A percentile compares a stretch with the other conserved stretches of the same genome.
phyloP scores from a whole-genome alignment of 2,329 filamentous ascomycete genomes.

The Curvularia sp. region DNA sequence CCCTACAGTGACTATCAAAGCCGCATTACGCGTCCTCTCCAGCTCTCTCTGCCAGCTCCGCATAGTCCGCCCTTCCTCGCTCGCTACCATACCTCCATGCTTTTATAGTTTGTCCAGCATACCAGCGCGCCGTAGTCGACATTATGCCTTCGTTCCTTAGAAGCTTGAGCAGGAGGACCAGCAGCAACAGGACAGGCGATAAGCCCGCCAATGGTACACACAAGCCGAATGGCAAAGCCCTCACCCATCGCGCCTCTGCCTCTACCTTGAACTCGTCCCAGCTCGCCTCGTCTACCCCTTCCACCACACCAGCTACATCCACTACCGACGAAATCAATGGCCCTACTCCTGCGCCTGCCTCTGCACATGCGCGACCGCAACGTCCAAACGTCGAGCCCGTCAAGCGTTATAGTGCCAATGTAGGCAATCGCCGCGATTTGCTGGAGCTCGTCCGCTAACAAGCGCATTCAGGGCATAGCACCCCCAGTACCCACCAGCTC shows the following conservation, averaged over 20 bases:
- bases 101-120: slow-evolving; percentile 17
- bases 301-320: slow-evolving; percentile 67
- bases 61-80: slow-evolving; percentile 21
- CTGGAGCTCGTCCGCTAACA: slow-evolving; percentile 8
- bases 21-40: slow-evolving; percentile 39
- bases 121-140: slow-evolving; percentile 19
- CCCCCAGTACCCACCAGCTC: slow-evolving; percentile 59
- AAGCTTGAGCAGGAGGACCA: slow-evolving; percentile 76
- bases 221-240: slow-evolving; percentile 42
- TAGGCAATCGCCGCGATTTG: slow-evolving; percentile 22
- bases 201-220: slow-evolving; percentile 26
- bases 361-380: slow-evolving; percentile 53
- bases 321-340: slow-evolving; percentile 72
- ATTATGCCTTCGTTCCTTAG: slow-evolving; percentile 71
- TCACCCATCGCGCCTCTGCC: slow-evolving; percentile 64
- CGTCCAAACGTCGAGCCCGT: slow-evolving; percentile 45
- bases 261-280: slow-evolving; percentile 66
- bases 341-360: slow-evolving; percentile 49
- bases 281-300: slow-evolving; percentile 74
- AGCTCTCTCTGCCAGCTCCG: slow-evolving; percentile 20
- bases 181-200: slow-evolving; percentile 62
- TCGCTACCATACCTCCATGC: slow-evolving; percentile 28
- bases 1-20: slow-evolving; percentile 24
- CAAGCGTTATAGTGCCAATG: slow-evolving; percentile 65
- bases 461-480: slow-evolving; percentile 57